These are phyloP conservation scores for Haplosporangium sp. DNA, from an alignment of 371 early-diverging fungal species.

Conservation along the genomic window DNA sequence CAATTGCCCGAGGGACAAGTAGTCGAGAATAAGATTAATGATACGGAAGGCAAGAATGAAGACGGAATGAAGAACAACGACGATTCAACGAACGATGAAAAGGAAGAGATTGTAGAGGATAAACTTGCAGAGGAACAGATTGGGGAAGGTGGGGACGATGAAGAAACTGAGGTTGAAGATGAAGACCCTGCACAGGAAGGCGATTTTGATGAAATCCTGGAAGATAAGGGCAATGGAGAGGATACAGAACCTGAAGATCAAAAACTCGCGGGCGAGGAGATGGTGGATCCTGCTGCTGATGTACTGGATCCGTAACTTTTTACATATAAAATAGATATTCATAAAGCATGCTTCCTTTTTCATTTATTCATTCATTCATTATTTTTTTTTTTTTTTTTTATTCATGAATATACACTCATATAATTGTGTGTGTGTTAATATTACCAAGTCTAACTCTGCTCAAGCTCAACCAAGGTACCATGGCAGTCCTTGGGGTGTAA, in stretches of 20 bases:
- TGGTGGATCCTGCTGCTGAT: no score
- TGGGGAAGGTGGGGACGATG: constrained; percentile 24
- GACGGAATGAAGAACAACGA: not conserved
- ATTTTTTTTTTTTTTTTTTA: not conserved
- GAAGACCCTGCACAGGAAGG: constrained; percentile 22
- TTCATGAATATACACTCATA: not conserved
- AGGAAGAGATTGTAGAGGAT: not conserved
- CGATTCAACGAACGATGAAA: constrained; percentile 9
- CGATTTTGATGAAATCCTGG: not conserved
- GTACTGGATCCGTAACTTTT: not conserved
- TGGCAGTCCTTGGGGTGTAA: constrained; percentile 88
- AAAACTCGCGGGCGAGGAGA: constrained; percentile 6
- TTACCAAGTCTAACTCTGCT: constrained; percentile 57
- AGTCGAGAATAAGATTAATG: not conserved
- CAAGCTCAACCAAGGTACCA: constrained; percentile 83
- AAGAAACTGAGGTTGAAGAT: constrained; percentile 8
- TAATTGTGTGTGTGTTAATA: no score
- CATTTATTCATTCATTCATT: not conserved
- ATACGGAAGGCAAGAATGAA: not conserved
- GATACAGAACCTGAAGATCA: constrained; percentile 5
- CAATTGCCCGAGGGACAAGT: not conserved
- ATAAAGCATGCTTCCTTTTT: not conserved
- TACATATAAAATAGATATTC: constrained; percentile 6
- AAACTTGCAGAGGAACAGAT: constrained; percentile 7
- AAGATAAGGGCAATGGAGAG: constrained; percentile 6